phyloP scores from a whole-genome alignment of 352 stramenopile species.

The Phytophthora pini region DNA sequence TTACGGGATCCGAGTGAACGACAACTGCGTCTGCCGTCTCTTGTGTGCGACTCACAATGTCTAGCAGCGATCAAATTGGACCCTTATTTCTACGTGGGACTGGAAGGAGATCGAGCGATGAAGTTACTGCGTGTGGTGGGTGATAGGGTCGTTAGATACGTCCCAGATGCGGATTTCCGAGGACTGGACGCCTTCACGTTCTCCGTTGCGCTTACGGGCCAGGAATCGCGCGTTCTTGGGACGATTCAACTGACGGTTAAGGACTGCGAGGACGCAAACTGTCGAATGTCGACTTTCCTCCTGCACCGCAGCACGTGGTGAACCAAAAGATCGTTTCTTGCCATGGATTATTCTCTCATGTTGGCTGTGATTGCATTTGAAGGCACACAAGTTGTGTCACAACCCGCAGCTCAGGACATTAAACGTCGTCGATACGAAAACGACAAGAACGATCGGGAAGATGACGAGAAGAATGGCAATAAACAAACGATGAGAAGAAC shows the following conservation, averaged over 20 bases:
- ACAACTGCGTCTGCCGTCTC: conserved; percentile 57
- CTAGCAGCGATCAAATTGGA: conserved; percentile 53
- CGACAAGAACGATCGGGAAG: conserved; percentile 4
- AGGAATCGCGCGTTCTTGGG: conserved; percentile 53
- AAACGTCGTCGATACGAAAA: not conserved
- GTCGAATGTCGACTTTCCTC: conserved; percentile 38
- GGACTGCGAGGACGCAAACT: conserved; percentile 58
- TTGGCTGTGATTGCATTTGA: not conserved
- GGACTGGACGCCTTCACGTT: conserved; percentile 70
- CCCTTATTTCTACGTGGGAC: conserved; percentile 60
- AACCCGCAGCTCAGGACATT: too few relatives aligned
- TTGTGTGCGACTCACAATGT: conserved; percentile 56
- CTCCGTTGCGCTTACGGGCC: conserved; percentile 49
- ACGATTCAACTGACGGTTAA: conserved; percentile 64
- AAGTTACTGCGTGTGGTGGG: conserved; percentile 52
- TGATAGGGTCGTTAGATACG: conserved; percentile 63
- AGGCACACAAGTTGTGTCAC: too few relatives aligned
- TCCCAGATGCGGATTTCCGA: conserved; percentile 54
- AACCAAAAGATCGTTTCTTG: not conserved
- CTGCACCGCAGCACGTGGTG: conserved; percentile 32
- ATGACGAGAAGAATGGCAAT: not conserved
- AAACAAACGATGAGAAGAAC: conserved; percentile 4
- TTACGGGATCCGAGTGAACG: conserved; percentile 57
- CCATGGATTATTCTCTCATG: not conserved
- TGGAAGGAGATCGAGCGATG: conserved; percentile 52